Percentiles rank a stretch among this genome's conserved stretches.
Conservation (phyloP, 441 rosid species). For the Populus hybrid region DNA sequence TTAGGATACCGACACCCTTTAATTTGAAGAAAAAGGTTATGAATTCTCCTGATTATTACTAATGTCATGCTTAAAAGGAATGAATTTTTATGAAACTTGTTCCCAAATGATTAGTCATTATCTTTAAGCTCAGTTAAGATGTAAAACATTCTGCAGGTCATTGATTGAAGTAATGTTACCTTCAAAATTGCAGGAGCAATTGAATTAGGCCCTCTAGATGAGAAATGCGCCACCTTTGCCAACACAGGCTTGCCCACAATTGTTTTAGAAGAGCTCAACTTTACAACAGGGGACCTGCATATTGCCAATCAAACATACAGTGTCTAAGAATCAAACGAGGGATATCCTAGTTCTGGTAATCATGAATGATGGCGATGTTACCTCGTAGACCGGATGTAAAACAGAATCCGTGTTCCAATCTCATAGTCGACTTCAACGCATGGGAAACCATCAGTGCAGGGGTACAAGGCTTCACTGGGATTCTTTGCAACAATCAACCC, state of each 20-base stretch:
- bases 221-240: constrained; percentile 44
- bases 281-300: constrained; percentile 43
- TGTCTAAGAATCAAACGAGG: not conserved
- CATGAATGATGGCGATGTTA: not conserved
- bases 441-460: constrained; percentile 28
- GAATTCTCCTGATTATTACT: not conserved
- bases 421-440: constrained; percentile 47
- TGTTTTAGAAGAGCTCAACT: constrained; percentile 38
- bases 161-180: constrained; percentile 20
- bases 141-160: not conserved
- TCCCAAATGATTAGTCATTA: not conserved
- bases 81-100: not conserved
- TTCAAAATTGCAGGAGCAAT: constrained; percentile 51
- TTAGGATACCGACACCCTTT: not conserved
- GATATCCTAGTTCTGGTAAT: not conserved
- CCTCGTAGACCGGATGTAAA: constrained; percentile 51
- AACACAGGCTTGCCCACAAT: constrained; percentile 32
- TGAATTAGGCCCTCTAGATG: constrained; percentile 54
- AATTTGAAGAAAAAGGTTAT: not conserved
- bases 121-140: not conserved
- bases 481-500: constrained; percentile 46
- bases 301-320: not conserved
- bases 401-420: constrained; percentile 45
- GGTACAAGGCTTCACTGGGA: constrained; percentile 35
- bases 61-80: not conserved